These are phyloP conservation scores for Mycena polygramma DNA, from an alignment of 768 basidiomycete species.

Conservation along the genomic window DNA sequence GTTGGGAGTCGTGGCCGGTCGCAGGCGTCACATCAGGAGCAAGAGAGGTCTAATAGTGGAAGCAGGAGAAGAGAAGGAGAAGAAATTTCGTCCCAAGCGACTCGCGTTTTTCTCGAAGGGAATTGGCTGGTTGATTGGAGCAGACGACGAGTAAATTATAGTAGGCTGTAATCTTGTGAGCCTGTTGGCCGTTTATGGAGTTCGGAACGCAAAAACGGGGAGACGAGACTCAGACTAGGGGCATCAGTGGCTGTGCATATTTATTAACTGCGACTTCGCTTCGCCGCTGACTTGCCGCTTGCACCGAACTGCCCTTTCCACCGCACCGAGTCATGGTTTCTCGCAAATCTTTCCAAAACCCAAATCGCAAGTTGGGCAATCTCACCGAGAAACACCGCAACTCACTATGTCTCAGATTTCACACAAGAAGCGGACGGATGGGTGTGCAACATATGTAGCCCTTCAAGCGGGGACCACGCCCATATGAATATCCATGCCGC, in stretches of 20 bases:
- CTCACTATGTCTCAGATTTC: slow-evolving; percentile 40
- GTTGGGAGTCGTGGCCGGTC: slow-evolving; percentile 58
- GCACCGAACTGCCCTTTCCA: too few relatives aligned
- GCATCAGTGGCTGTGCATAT: too few relatives aligned
- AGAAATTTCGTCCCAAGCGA: slow-evolving; percentile 81
- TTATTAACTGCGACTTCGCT: slow-evolving; percentile 6
- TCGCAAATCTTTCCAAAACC: slow-evolving; percentile 7
- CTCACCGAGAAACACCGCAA: not conserved
- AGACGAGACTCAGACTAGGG: too few relatives aligned
- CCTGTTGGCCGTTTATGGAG: too few relatives aligned
- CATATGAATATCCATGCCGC: slow-evolving; percentile 43
- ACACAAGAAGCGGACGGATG: slow-evolving; percentile 44
- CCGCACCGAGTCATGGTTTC: slow-evolving; percentile 3
- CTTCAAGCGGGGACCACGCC: slow-evolving; percentile 54
- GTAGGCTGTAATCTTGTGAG: not conserved
- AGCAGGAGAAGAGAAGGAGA: slow-evolving; percentile 61
- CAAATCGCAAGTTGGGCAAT: slow-evolving; percentile 23
- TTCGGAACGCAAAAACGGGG: too few relatives aligned
- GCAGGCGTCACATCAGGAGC: slow-evolving; percentile 57
- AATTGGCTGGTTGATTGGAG: slow-evolving; percentile 96
- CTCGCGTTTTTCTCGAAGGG: slow-evolving; percentile 87
- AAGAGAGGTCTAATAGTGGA: slow-evolving; percentile 56
- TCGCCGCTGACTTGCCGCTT: not conserved
- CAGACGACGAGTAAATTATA: slow-evolving; percentile 66
- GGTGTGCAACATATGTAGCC: slow-evolving; percentile 59